phyloP scores from a whole-genome alignment of 768 basidiomycete genomes.

The Ephemerocybe angulata region DNA sequence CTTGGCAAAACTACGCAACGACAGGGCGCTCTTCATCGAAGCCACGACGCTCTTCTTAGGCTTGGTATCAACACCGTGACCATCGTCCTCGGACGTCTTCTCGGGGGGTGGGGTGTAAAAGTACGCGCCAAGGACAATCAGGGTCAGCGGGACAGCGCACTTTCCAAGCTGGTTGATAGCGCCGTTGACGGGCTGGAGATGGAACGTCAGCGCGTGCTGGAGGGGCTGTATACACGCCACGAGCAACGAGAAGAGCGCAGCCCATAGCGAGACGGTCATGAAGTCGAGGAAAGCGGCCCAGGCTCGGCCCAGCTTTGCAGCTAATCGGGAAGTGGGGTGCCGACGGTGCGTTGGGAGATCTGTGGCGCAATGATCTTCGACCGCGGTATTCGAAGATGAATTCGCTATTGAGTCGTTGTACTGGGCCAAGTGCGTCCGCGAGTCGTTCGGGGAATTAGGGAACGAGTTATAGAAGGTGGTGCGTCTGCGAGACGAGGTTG shows the following conservation, averaged over 20 bases:
- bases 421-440: slow-evolving; percentile 29
- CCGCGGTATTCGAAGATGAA: slow-evolving; percentile 21
- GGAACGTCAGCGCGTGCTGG: slow-evolving; percentile 64
- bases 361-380: slow-evolving; percentile 18
- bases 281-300: slow-evolving; percentile 55
- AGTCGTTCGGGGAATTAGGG: slow-evolving; percentile 53
- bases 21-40: not conserved
- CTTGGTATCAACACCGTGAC: not conserved
- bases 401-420: slow-evolving; percentile 18
- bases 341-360: not conserved
- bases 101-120: slow-evolving; percentile 54
- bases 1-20: not conserved
- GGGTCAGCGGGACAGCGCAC: slow-evolving; percentile 83
- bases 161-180: slow-evolving; percentile 66
- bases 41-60: not conserved
- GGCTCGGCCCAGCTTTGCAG: slow-evolving; percentile 22
- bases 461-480: slow-evolving; percentile 62
- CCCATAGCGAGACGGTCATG: slow-evolving; percentile 89
- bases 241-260: slow-evolving; percentile 66
- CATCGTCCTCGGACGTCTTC: no score
- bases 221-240: slow-evolving; percentile 76
- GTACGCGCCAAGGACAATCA: slow-evolving; percentile 91
- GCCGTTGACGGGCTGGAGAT: slow-evolving; percentile 63
- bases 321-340: slow-evolving; percentile 11
- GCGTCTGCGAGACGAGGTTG: slow-evolving; percentile 22